Percentiles rank a stretch among this genome's conserved stretches.
These are phyloP conservation scores for Pseudevernia furfuracea DNA, from an alignment of 495 filamentous ascomycete genomes.

Conservation along the genomic window DNA sequence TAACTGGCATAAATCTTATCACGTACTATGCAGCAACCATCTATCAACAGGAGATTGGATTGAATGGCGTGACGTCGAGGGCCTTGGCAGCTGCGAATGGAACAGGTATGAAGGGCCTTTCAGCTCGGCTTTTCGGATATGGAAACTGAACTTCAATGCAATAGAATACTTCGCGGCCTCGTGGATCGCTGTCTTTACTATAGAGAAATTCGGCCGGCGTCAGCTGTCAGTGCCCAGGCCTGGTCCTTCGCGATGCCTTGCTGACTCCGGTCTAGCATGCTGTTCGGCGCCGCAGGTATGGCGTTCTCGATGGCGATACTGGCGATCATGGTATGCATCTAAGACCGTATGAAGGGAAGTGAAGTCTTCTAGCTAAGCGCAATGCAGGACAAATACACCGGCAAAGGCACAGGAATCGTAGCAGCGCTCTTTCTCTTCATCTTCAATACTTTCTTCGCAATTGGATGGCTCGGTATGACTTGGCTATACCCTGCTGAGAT, in stretches of 20 bases:
- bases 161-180: slow-evolving; percentile 65
- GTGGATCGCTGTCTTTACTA: slow-evolving; percentile 62
- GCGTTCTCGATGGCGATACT: slow-evolving; percentile 60
- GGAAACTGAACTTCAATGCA: not conserved
- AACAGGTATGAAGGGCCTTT: slow-evolving; percentile 32
- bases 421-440: slow-evolving; percentile 60
- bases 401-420: slow-evolving; percentile 35
- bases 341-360: slow-evolving; percentile 24
- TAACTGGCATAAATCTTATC: slow-evolving; percentile 68
- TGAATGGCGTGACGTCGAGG: slow-evolving; percentile 50
- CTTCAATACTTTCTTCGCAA: slow-evolving; percentile 70
- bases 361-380: not conserved
- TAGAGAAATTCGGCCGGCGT: slow-evolving; percentile 61
- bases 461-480: slow-evolving; percentile 72
- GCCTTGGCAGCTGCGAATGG: slow-evolving; percentile 66
- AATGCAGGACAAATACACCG: slow-evolving; percentile 30
- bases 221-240: slow-evolving; percentile 34
- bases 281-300: slow-evolving; percentile 66
- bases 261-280: slow-evolving; percentile 38
- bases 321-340: slow-evolving; percentile 28
- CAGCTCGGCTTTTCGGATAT: not conserved
- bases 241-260: not conserved
- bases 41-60: slow-evolving; percentile 48
- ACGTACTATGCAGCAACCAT: slow-evolving; percentile 67
- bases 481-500: slow-evolving; percentile 72